Evolutionary conservation across 768 basidiomycete species (phyloP), one percentile per base, ranked within the genome.

Genomic region (Boletus pseudo-olivaceus): DNA sequence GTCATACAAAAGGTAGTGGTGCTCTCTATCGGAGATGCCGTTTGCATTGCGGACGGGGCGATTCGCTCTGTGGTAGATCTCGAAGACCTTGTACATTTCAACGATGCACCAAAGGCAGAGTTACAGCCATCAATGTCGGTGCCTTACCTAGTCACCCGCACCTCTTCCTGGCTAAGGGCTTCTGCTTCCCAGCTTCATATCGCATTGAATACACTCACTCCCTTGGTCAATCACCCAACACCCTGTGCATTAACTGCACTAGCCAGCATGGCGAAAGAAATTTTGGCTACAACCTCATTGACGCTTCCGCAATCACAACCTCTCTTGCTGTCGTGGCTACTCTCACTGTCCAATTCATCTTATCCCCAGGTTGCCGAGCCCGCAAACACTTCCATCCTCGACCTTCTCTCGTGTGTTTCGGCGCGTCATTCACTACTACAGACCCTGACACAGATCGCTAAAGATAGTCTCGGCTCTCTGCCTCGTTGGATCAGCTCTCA

Each of bases 151-250:
- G 82, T 83, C n/a, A 61, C 70, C 4, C 81, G 93, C 5, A 87
- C 89, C 0, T 66, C 82, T 12, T 76, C 85, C 0, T 98, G 95
- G 90, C 78, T 97, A 41, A 79, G 78, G 20, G 93, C 82, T 34
- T 93, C 92, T 1, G 76, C 89, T 2, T 80, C 90, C 6, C 93
- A 97, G 63, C 73, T 98, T 11, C 82, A 88, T 43, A 86, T 92
- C 23, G 91, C 93, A 8, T 67, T 98, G 48, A 89, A 91, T 59
- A 75, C 86, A 0, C 73, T 98, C 19, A 80, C 87, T 1, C 78
- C 87, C 1, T 76, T 93, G 12, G 70, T 88, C 12, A 78, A 81
- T 3, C 93, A 96, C 64, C 83, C 87, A 12, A 89, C 82, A 1
- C 77, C 87, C 3, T 68, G 74, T 4, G 91, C 88, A 7, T 79